phyloP scores from a whole-genome alignment of 2,329 filamentous ascomycete species.

The Stachybotrys elegans region DNA sequence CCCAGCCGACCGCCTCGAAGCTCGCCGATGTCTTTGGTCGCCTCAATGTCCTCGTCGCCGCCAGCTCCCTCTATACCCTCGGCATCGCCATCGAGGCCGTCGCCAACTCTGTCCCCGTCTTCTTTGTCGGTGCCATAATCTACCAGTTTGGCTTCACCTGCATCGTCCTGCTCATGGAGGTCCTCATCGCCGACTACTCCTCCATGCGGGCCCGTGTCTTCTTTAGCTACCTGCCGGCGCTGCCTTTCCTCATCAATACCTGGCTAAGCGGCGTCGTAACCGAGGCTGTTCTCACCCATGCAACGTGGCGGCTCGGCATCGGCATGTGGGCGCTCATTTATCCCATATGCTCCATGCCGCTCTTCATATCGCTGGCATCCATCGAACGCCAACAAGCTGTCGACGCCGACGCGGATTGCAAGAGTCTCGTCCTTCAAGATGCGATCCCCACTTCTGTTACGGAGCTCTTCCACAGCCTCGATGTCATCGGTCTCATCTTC shows the following conservation, averaged over 20 bases:
- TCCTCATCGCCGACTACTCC: slow-evolving; percentile 56
- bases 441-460: slow-evolving; percentile 23
- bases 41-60: slow-evolving; percentile 50
- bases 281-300: slow-evolving; percentile 39
- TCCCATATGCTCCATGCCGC: slow-evolving; percentile 48
- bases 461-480: slow-evolving; percentile 53
- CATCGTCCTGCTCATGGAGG: slow-evolving; percentile 53
- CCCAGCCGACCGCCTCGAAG: slow-evolving; percentile 54
- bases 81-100: slow-evolving; percentile 51
- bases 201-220: slow-evolving; percentile 55
- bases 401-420: slow-evolving; percentile 4
- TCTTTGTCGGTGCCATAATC: slow-evolving; percentile 48
- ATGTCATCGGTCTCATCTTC: slow-evolving; percentile 42
- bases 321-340: slow-evolving; percentile 62
- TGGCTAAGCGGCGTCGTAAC: slow-evolving; percentile 59
- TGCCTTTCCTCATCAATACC: slow-evolving; percentile 57
- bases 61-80: slow-evolving; percentile 50
- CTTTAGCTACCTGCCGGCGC: slow-evolving; percentile 57
- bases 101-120: slow-evolving; percentile 41
- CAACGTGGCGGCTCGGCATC: slow-evolving; percentile 57
- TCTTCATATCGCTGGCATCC: slow-evolving; percentile 38
- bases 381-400: slow-evolving; percentile 20
- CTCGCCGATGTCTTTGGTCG: slow-evolving; percentile 60
- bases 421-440: background rate
- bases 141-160: slow-evolving; percentile 56